Percentiles rank a stretch among this genome's conserved stretches.
These are phyloP conservation scores for Priceomyces medius DNA, from an alignment of 805 yeast species.

Conservation along the genomic window DNA sequence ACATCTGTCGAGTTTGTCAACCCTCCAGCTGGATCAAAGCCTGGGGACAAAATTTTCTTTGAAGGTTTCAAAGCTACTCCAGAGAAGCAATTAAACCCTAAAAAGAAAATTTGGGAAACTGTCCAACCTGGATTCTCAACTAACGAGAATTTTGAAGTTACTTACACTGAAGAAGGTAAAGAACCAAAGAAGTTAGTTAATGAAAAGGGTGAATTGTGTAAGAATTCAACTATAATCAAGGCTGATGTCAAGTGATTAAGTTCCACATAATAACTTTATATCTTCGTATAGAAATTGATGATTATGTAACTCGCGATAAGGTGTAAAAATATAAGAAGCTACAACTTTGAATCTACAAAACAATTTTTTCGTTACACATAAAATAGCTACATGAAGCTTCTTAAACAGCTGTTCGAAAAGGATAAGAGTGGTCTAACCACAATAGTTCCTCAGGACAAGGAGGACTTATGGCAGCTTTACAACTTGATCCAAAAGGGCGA, in stretches of 20 bases:
- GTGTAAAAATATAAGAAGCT: neutral
- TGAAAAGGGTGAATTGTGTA: slow-evolving; percentile 74
- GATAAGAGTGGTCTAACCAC: slow-evolving; percentile 66
- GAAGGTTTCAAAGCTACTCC: slow-evolving; percentile 89
- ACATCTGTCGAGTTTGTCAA: slow-evolving; percentile 82
- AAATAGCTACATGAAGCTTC: slow-evolving; percentile 46
- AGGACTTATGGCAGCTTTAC: slow-evolving; percentile 86
- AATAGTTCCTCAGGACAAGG: slow-evolving; percentile 80
- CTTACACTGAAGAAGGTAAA: slow-evolving; percentile 78
- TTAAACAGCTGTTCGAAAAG: slow-evolving; percentile 39
- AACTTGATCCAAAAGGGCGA: slow-evolving; percentile 79
- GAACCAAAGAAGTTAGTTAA: slow-evolving; percentile 73
- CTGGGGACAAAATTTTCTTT: slow-evolving; percentile 96
- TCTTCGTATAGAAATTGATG: slow-evolving; percentile 2
- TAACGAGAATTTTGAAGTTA: slow-evolving; percentile 68
- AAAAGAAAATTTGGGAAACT: slow-evolving; percentile 97
- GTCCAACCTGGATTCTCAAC: slow-evolving; percentile 91
- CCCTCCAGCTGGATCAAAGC: slow-evolving; percentile 89
- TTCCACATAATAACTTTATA: slow-evolving; percentile 1
- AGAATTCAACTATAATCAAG: slow-evolving; percentile 64
- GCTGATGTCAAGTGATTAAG: slow-evolving; percentile 59
- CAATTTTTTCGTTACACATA: neutral
- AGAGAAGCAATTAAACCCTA: slow-evolving; percentile 90
- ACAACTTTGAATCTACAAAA: neutral
- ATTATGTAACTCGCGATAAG: slow-evolving; percentile 8